phyloP scores from a whole-genome alignment of 345 rosid genomes.

The Bruguiera parviflora region DNA sequence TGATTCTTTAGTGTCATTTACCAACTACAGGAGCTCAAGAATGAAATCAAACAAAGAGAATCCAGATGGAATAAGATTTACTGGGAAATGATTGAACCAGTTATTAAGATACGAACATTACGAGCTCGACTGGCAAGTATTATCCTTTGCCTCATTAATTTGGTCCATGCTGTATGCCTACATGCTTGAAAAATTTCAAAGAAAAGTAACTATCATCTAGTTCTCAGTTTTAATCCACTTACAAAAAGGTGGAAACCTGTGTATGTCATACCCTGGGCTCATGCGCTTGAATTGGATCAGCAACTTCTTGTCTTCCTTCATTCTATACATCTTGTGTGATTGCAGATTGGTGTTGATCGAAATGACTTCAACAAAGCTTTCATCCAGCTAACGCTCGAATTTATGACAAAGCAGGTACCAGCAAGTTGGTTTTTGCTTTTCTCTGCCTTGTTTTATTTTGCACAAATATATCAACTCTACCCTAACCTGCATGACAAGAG shows the following conservation, averaged over 20 bases:
- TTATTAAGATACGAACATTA: constrained; percentile 70
- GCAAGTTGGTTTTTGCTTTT: background rate
- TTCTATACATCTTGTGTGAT: background rate
- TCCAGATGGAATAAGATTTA: constrained; percentile 60
- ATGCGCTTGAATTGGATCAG: constrained; percentile 8
- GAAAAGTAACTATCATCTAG: background rate
- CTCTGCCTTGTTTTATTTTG: too few species aligned
- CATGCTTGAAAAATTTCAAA: background rate
- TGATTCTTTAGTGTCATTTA: constrained; percentile 3
- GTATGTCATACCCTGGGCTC: background rate
- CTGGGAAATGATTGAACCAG: constrained; percentile 95
- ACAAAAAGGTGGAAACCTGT: background rate
- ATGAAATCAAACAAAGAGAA: constrained; percentile 83
- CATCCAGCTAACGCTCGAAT: constrained; percentile 80
- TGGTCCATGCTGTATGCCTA: background rate
- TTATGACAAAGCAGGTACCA: constrained; percentile 77
- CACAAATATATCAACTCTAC: too few species aligned
- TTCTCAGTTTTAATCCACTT: background rate
- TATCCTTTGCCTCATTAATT: constrained; percentile 9
- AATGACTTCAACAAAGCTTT: constrained; percentile 68
- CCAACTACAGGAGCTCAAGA: constrained; percentile 61
- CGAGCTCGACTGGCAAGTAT: constrained; percentile 84
- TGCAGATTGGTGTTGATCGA: constrained; percentile 81
- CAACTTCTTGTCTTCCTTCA: background rate
- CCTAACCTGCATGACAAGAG: too few species aligned